These are phyloP conservation scores for Cryptomeria japonica DNA, from an alignment of 75 land plant genomes.

Conservation along the genomic window DNA sequence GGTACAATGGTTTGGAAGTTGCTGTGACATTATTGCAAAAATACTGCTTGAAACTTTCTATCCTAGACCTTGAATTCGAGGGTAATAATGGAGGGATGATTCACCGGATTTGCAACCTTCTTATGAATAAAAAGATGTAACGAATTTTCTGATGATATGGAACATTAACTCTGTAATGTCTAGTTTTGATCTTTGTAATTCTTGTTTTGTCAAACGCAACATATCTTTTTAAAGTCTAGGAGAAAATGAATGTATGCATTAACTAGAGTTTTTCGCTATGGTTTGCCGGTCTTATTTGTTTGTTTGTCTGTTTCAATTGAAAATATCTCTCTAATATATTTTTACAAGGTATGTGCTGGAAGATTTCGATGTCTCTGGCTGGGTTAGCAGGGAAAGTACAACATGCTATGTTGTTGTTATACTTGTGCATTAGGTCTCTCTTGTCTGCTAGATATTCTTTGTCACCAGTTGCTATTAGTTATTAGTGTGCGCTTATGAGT, in stretches of 20 bases:
- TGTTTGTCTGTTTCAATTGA: background rate
- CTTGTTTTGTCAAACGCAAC: background rate
- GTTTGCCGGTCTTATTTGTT: background rate
- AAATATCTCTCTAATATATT: background rate
- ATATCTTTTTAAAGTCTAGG: background rate
- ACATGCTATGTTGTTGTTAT: background rate
- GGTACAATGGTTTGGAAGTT: background rate
- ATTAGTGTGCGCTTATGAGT: background rate
- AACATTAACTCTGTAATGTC: background rate
- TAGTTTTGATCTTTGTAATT: background rate
- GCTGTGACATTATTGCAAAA: background rate
- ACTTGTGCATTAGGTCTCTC: background rate
- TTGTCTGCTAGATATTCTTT: background rate
- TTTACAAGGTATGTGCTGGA: background rate
- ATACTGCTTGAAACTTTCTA: background rate
- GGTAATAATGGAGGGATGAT: background rate
- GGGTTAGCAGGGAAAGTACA: background rate
- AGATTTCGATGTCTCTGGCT: background rate
- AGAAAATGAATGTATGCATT: background rate
- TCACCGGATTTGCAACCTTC: background rate
- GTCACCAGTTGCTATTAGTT: background rate
- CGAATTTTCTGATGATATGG: background rate
- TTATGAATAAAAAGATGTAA: background rate
- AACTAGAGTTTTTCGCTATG: background rate
- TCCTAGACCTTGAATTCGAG: background rate